A percentile compares a stretch with the other conserved stretches of the same genome.
These are phyloP conservation scores for Leucocoprinus sp. DNA, from an alignment of 768 basidiomycete genomes.

Conservation along the genomic window DNA sequence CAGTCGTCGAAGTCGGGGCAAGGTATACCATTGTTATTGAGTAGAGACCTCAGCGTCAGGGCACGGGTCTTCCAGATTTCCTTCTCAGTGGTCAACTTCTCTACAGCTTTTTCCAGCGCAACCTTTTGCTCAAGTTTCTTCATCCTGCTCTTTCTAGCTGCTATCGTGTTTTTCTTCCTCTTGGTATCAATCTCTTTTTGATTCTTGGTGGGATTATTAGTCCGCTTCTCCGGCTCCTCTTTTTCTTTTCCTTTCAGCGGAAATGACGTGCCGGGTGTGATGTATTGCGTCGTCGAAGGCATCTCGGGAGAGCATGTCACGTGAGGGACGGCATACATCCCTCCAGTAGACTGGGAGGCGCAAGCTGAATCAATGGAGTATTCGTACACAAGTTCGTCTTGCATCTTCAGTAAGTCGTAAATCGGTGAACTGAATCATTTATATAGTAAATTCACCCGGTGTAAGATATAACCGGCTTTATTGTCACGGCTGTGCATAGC, in stretches of 20 bases:
- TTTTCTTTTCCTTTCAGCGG: conserved; percentile 47
- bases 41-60: conserved; percentile 39
- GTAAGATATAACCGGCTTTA: too few species aligned
- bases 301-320: neutral
- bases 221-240: conserved; percentile 33
- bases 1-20: conserved; percentile 41
- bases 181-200: conserved; percentile 70
- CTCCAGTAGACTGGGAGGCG: conserved; percentile 12
- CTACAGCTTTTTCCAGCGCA: conserved; percentile 50
- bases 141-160: conserved; percentile 72
- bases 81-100: conserved; percentile 44
- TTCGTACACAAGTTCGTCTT: conserved; percentile 18
- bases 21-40: conserved; percentile 48
- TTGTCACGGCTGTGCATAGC: too few species aligned
- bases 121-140: conserved; percentile 66
- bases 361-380: conserved; percentile 14
- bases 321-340: conserved; percentile 3
- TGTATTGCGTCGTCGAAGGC: conserved; percentile 40
- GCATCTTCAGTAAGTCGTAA: conserved; percentile 15
- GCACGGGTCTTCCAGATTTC: conserved; percentile 59
- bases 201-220: conserved; percentile 34
- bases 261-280: conserved; percentile 36
- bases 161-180: conserved; percentile 77
- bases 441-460: too few species aligned
- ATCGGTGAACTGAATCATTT: too few species aligned